Evolutionary conservation across 257 asterid species (phyloP), one percentile per base, ranked within the genome.

Genomic region (Ilex aquifolium): DNA sequence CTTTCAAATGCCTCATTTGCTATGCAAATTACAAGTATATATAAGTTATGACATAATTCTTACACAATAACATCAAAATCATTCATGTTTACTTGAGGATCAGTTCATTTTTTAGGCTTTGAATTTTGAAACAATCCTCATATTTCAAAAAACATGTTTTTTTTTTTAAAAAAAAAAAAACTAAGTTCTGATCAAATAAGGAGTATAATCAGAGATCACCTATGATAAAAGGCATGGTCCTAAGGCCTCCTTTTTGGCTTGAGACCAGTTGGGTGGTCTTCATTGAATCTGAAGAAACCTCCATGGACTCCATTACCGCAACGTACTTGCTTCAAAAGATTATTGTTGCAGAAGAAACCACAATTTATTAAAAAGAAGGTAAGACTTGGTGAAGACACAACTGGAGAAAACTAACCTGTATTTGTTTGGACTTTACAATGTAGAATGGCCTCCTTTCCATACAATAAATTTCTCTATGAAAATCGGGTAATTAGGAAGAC

Each of bases 1-100:
- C 15, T 53, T 15, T 53, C 57, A 53, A 53, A 21, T 53, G 57
- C 29, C 57, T 53, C 57, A 17, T 53, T 53, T 53, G 57, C 57
- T 53, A 7, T 10, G 15, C 57, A 53, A 10, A 46, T 4, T 10
- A 46, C 52, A 46, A 46, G 14, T 6, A 42, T 42, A 46, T 14
- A 6, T 46, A 46, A 46, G 3, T 3, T 4, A 10, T 21, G 27
- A 21, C 27, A 21, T 21, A 21, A 21, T 21, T 21, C 27, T 21
- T 21, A 21, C 27, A 21, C 27, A 21, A 21, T 21, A 21, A 21
- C 27, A 21, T 21, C 27, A 21, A 21, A 21, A 21, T 21, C 27
- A 21, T 21, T 21, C 27, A 21, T 21, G 27, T 21, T 21, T 21
- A 21, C 27, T 21, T 21, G 27, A 21, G 27, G 27, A 21, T 21